A percentile compares a stretch with the other conserved stretches of the same genome.
These are phyloP conservation scores for Byssothecium circinans DNA, from an alignment of 2,329 filamentous ascomycete genomes.

Conservation along the genomic window DNA sequence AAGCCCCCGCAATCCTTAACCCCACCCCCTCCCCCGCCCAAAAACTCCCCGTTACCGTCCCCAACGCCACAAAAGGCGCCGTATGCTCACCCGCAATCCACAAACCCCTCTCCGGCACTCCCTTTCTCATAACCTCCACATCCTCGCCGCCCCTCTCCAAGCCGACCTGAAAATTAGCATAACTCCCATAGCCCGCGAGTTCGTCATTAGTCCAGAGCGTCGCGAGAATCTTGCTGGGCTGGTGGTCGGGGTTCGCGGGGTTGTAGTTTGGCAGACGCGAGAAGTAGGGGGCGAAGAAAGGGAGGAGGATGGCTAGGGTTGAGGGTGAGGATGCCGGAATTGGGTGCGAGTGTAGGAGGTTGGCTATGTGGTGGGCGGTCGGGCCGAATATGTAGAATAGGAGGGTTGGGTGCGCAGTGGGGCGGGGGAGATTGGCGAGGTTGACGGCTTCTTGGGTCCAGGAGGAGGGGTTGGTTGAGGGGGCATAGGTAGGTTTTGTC, in stretches of 20 bases:
- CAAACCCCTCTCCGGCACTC: constrained; percentile 64
- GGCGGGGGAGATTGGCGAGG: constrained; percentile 64
- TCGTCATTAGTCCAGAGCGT: constrained; percentile 80
- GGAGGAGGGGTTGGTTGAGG: constrained; percentile 59
- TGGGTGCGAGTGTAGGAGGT: constrained; percentile 22
- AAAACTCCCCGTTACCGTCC: constrained; percentile 87
- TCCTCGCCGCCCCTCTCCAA: constrained; percentile 70
- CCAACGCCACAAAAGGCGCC: constrained; percentile 83
- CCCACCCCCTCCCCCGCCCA: constrained; percentile 85
- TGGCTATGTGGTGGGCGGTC: constrained; percentile 37
- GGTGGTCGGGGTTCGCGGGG: constrained; percentile 57
- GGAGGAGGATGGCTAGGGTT: constrained; percentile 49
- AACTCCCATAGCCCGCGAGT: constrained; percentile 78
- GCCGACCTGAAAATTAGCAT: constrained; percentile 82
- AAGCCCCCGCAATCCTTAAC: constrained; percentile 61
- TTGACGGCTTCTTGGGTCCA: constrained; percentile 82
- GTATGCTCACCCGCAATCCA: constrained; percentile 94
- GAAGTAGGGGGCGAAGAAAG: constrained; percentile 78
- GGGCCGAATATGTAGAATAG: constrained; percentile 78
- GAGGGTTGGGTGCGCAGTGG: constrained; percentile 72
- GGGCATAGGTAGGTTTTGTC: constrained; percentile 69
- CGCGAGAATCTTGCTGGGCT: constrained; percentile 64
- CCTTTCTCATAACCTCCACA: constrained; percentile 62
- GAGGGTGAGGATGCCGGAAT: constrained; percentile 45
- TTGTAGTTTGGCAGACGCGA: constrained; percentile 71